Base-by-base conservation (phyloP, 805 yeast genomes). In the Debaryomyces maramus region DNA sequence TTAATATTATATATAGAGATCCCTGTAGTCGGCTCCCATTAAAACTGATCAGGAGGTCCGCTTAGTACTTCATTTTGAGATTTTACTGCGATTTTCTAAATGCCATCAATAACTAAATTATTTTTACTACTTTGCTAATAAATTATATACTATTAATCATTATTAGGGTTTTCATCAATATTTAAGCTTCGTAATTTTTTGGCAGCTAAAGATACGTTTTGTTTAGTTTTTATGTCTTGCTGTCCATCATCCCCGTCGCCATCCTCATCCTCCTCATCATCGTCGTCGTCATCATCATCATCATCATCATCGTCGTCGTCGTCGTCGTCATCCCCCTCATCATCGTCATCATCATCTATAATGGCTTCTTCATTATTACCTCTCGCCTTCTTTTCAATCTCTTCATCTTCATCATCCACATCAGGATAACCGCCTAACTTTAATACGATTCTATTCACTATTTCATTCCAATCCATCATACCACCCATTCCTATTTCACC, bases 401-500 rank as follows among this genome's bases (percentile, higher is more conserved):
- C 70, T 0, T 61, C 70, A 6, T 72, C 77, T 4, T 72, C 76
- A 20, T 71, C 78, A 1, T 68, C 77, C 11, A 66, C 78, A 18
- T 73, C 78, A 1, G 75, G 75, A 45, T 68, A 70, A 35, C 80
- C 65, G 39, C 73, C 80, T 44, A 89, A 67, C 56, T 83, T 84
- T 63, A 81, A 72, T 15, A 86, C 95, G 35, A 88, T 74, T 52
- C 81, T 80, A 57, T 89, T 95, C 14, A 89, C 96, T 52, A 93
- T 84, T 60, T 90, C 97, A 59, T 88, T 85, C 80, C 95, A 88
- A 53, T 93, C 98, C 83, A 90, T 85, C 98, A 93, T 93, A 39
- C 99, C 98, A 35, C 99, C 98, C 88, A 93, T 85, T n/a, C 98
- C 98, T 41, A 93, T 89, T 53, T 91, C 98, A 45, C 99, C 98